Evolutionary conservation across 306 rosid species (phyloP).

Genomic region (Cotoneaster glaucophyllus): DNA sequence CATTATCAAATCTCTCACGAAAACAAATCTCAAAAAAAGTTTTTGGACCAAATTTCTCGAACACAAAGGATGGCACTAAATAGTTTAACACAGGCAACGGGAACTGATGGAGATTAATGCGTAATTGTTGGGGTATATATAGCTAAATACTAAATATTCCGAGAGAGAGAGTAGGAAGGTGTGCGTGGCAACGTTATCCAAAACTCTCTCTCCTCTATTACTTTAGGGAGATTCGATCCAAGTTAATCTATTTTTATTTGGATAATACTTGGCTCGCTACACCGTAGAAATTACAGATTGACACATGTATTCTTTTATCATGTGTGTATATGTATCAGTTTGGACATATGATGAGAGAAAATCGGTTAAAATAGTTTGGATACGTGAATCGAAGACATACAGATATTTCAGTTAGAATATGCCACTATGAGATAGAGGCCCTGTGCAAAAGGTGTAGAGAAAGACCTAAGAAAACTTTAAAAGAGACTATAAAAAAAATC

Average conservation of each 20-base stretch:
- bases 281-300: too few species aligned
- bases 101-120: constrained; percentile 12
- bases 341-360: too few species aligned
- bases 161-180: neutral
- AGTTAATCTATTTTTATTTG: too few species aligned
- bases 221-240: too few species aligned
- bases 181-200: constrained; percentile 67
- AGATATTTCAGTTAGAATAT: too few species aligned
- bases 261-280: too few species aligned
- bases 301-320: too few species aligned
- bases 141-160: neutral
- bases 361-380: too few species aligned
- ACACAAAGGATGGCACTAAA: neutral
- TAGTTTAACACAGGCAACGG: neutral
- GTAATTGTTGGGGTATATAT: constrained; percentile 14
- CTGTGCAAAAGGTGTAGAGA: too few species aligned
- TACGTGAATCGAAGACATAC: fast-evolving
- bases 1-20: constrained; percentile 25
- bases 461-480: too few species aligned
- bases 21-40: neutral
- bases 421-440: fast-evolving
- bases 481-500: too few species aligned
- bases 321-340: too few species aligned
- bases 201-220: neutral
- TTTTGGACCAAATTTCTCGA: neutral